Evolutionary conservation across 441 rosid genomes (phyloP).

Genomic region (Dalechampia spathulata): DNA sequence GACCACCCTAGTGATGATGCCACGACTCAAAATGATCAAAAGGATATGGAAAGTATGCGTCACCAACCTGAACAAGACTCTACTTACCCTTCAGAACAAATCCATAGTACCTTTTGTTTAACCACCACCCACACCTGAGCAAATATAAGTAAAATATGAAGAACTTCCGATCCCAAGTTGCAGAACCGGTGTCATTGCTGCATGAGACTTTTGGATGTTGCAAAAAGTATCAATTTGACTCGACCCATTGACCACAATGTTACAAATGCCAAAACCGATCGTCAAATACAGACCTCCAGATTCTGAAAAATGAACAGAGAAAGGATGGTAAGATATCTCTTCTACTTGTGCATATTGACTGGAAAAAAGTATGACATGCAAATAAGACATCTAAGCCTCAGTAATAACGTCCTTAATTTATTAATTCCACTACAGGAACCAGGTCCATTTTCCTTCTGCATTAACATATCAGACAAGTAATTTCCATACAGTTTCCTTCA

Average conservation of each 20-base stretch:
- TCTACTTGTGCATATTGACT: neutral
- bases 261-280: neutral
- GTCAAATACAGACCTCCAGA: slow-evolving; percentile 1
- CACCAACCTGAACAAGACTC: slow-evolving; percentile 1
- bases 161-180: too few species aligned
- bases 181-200: slow-evolving; percentile 3
- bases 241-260: neutral
- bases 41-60: too few species aligned
- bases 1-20: too few species aligned
- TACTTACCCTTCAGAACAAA: too few species aligned
- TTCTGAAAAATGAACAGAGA: slow-evolving; percentile 16
- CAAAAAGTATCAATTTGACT: neutral
- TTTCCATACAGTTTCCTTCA: neutral
- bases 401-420: neutral
- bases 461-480: neutral
- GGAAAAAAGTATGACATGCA: neutral
- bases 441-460: neutral
- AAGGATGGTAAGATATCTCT: neutral
- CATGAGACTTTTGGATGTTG: slow-evolving; percentile 1
- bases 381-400: neutral
- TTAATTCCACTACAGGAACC: too few species aligned
- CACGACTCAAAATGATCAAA: too few species aligned
- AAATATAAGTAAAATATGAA: neutral
- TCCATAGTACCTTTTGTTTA: neutral
- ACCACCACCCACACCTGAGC: neutral